Evolutionary conservation across 768 basidiomycete genomes (phyloP).

Genomic region (Sutorius australiensis): DNA sequence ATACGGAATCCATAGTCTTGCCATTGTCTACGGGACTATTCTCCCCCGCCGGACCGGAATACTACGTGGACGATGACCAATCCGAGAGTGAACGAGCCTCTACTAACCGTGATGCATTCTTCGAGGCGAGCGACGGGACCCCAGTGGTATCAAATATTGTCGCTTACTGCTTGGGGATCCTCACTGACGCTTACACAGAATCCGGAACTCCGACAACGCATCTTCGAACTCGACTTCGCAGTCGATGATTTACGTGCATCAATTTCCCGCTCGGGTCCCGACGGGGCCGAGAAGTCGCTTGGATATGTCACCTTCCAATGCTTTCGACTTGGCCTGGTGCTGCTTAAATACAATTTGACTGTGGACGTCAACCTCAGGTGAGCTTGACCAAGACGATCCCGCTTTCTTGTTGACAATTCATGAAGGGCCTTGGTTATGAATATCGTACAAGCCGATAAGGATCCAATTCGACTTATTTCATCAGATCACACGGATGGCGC

Average conservation of each 20-base stretch:
- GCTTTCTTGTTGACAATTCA: conserved; percentile 7
- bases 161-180: neutral
- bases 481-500: conserved; percentile 44
- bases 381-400: conserved; percentile 5
- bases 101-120: conserved; percentile 56
- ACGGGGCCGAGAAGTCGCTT: conserved; percentile 65
- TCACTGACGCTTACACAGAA: conserved; percentile 18
- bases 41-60: conserved; percentile 53
- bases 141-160: conserved; percentile 41
- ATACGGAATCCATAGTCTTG: conserved; percentile 37
- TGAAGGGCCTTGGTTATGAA: conserved; percentile 72
- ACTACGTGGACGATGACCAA: conserved; percentile 61
- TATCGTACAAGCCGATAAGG: conserved; percentile 53
- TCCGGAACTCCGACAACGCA: conserved; percentile 46
- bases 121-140: conserved; percentile 64
- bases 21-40: conserved; percentile 57
- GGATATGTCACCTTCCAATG: conserved; percentile 76
- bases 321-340: conserved; percentile 70
- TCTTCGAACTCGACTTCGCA: conserved; percentile 82
- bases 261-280: conserved; percentile 63
- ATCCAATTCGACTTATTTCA: conserved; percentile 62
- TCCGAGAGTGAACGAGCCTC: conserved; percentile 40
- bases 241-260: conserved; percentile 81
- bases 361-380: conserved; percentile 81
- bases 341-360: conserved; percentile 82